Evolutionary conservation across 495 filamentous ascomycete genomes (phyloP).

Genomic region (Talaromyces borbonicus): DNA sequence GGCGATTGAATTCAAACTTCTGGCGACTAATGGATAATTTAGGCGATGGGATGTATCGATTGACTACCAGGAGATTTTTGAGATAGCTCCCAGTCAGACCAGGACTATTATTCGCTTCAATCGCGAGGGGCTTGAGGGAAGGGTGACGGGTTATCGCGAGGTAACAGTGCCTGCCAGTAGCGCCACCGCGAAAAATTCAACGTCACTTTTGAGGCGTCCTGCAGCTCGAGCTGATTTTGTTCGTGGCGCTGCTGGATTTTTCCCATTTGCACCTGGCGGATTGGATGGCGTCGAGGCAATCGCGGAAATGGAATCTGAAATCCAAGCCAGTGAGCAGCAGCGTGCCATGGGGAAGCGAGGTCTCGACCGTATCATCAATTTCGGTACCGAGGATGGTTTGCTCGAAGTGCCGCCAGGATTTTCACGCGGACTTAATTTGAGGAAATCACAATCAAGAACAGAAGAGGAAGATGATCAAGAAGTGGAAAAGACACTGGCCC

Average conservation of each 20-base stretch:
- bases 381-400: slow-evolving; percentile 66
- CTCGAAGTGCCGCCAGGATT: slow-evolving; percentile 80
- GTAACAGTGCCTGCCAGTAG: slow-evolving; percentile 85
- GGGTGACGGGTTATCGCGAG: slow-evolving; percentile 89
- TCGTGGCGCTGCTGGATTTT: slow-evolving; percentile 88
- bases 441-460: slow-evolving; percentile 46
- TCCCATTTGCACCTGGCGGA: slow-evolving; percentile 90
- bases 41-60: slow-evolving; percentile 75
- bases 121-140: slow-evolving; percentile 84
- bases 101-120: slow-evolving; percentile 87
- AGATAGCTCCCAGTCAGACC: slow-evolving; percentile 81
- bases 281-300: slow-evolving; percentile 78
- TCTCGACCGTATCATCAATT: slow-evolving; percentile 72
- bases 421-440: slow-evolving; percentile 64
- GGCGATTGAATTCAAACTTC: neutral
- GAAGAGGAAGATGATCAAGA: slow-evolving; percentile 54
- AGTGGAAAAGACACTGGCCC: slow-evolving; percentile 61
- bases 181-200: slow-evolving; percentile 93
- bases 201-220: slow-evolving; percentile 78
- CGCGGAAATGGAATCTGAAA: slow-evolving; percentile 62
- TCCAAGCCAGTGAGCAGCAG: slow-evolving; percentile 31
- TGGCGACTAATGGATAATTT: slow-evolving; percentile 11
- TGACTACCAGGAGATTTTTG: slow-evolving; percentile 71
- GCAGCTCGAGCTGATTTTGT: slow-evolving; percentile 87
- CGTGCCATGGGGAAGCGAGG: slow-evolving; percentile 30